A percentile compares a stretch with the other conserved stretches of the same genome.
These are phyloP conservation scores for Mycena alexandri DNA, from an alignment of 768 basidiomycete genomes.

Conservation along the genomic window DNA sequence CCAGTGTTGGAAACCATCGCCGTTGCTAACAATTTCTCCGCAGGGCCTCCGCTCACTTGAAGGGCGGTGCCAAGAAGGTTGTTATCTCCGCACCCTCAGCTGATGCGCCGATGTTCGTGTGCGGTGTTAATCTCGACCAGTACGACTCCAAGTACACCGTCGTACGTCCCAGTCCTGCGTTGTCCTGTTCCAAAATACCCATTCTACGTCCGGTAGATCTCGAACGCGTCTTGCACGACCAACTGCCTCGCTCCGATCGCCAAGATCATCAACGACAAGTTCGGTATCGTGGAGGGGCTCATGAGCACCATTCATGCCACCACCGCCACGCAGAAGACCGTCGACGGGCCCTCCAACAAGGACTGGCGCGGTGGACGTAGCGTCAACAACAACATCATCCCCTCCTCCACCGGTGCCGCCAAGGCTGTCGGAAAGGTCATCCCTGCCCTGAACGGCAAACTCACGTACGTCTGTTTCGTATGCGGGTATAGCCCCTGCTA, in stretches of 20 bases:
- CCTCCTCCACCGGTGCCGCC: conserved; percentile 98
- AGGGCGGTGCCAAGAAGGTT: conserved; percentile 99
- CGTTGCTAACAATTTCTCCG: conserved; percentile 30
- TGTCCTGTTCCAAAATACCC: conserved; percentile 2
- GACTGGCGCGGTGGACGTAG: conserved; percentile 98
- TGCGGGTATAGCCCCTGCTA: not conserved
- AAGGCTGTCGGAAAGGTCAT: conserved; percentile 99
- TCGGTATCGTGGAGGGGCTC: conserved; percentile 94
- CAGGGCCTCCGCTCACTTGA: conserved; percentile 91
- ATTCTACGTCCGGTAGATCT: conserved; percentile 67
- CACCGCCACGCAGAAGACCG: conserved; percentile 95
- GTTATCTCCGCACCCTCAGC: conserved; percentile 99
- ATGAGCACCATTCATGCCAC: conserved; percentile 99
- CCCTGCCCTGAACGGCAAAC: conserved; percentile 95
- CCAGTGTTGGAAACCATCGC: conserved; percentile 17
- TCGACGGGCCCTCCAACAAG: conserved; percentile 94
- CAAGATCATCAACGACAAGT: conserved; percentile 98
- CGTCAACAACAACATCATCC: conserved; percentile 98
- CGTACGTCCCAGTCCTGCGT: conserved; percentile 57
- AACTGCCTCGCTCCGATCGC: conserved; percentile 99
- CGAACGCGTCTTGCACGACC: conserved; percentile 99
- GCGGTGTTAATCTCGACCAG: conserved; percentile 93
- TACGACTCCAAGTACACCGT: conserved; percentile 93
- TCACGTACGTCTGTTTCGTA: conserved; percentile 75
- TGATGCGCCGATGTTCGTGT: conserved; percentile 95